Percentiles rank a stretch among this genome's conserved stretches.
Conservation (phyloP, 108 stramenopile species). For the Cyclostephanos invisitatus region DNA sequence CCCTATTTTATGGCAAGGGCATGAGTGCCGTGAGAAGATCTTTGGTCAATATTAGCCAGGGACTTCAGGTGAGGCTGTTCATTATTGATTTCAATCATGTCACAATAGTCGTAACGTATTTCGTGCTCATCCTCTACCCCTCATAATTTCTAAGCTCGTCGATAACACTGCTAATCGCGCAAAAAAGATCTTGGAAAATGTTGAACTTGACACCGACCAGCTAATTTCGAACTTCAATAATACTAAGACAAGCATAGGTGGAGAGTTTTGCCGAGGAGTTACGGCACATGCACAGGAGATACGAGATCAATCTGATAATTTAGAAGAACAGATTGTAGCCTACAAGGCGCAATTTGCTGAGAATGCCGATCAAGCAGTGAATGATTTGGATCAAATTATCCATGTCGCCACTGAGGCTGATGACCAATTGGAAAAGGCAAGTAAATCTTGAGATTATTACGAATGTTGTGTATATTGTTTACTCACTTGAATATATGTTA, state of each 20-base stretch:
- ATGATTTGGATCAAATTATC: not conserved
- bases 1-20: conserved; percentile 24
- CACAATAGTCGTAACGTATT: not conserved
- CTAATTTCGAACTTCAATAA: not conserved
- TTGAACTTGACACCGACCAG: conserved; percentile 9
- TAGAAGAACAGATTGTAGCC: not conserved
- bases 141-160: conserved; percentile 15
- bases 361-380: not conserved
- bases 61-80: not conserved
- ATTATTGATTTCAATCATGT: not conserved
- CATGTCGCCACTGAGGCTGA: not conserved
- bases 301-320: not conserved
- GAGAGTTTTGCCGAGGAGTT: not conserved
- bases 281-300: not conserved
- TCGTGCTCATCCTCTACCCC: not conserved
- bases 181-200: conserved; percentile 14
- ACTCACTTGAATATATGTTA: not conserved
- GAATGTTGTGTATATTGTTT: not conserved
- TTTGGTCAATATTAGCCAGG: conserved; percentile 8
- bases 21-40: conserved; percentile 11
- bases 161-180: conserved; percentile 8
- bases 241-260: conserved; percentile 5
- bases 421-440: not conserved
- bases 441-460: not conserved
- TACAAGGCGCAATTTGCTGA: not conserved